These are phyloP conservation scores for Saxispiralis lemnorum DNA, from an alignment of 495 filamentous ascomycete species.

Conservation along the genomic window DNA sequence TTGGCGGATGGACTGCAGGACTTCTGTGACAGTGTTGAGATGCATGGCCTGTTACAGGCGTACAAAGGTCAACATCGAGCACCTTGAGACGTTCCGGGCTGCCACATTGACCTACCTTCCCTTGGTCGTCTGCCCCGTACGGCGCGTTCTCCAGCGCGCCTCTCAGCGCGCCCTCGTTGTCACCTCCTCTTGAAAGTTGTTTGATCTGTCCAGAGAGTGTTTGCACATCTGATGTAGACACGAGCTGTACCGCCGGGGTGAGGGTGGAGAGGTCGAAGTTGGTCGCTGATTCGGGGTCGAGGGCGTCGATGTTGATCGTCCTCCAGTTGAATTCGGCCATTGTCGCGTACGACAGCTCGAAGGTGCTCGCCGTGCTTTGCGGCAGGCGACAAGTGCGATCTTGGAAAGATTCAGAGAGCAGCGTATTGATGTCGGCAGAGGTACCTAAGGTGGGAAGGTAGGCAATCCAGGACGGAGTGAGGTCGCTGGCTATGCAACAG, in stretches of 20 bases:
- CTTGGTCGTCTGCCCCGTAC: conserved; percentile 50
- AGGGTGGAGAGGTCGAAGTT: conserved; percentile 78
- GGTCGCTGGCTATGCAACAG: too few relatives aligned
- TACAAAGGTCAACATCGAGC: background rate
- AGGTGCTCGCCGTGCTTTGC: background rate
- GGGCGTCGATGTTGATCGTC: conserved; percentile 81
- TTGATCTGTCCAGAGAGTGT: conserved; percentile 57
- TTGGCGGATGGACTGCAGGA: conserved; percentile 76
- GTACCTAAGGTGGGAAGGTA: too few relatives aligned
- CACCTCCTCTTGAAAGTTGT: conserved; percentile 68
- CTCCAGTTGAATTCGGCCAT: conserved; percentile 61
- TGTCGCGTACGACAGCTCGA: background rate
- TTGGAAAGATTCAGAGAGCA: background rate
- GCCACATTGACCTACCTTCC: conserved; percentile 39
- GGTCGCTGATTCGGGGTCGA: conserved; percentile 67
- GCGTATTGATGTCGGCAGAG: too few relatives aligned
- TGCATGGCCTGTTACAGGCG: conserved; percentile 45
- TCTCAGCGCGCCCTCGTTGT: conserved; percentile 67
- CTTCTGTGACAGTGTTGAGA: conserved; percentile 64
- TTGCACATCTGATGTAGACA: conserved; percentile 54
- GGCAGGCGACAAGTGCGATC: background rate
- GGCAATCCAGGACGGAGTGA: background rate
- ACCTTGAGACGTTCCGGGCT: background rate
- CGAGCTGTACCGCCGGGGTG: conserved; percentile 48
- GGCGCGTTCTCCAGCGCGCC: conserved; percentile 60